These are phyloP conservation scores for Fusarium keratoplasticum DNA, from an alignment of 2,329 filamentous ascomycete genomes.

Conservation along the genomic window DNA sequence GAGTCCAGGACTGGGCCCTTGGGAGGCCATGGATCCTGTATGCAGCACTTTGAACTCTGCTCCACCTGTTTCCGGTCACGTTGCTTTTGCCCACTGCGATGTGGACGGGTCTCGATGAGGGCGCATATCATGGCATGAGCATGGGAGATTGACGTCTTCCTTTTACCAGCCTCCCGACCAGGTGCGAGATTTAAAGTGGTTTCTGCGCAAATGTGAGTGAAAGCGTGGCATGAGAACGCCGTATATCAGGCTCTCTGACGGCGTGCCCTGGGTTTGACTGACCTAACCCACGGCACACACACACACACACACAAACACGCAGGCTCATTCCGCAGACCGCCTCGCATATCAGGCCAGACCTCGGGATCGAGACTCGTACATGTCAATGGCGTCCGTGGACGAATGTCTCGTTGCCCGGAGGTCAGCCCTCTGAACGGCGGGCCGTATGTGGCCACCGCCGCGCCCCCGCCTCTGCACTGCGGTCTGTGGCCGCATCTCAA, in stretches of 20 bases:
- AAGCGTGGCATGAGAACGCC: not conserved
- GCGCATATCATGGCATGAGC: not conserved
- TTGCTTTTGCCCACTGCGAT: conserved; percentile 4
- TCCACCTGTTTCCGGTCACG: conserved; percentile 4
- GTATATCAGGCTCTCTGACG: conserved; percentile 15
- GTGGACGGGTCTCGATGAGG: not conserved
- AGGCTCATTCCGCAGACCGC: conserved; percentile 14
- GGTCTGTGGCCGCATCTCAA: conserved; percentile 38
- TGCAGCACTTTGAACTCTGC: not conserved
- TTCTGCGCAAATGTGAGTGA: not conserved
- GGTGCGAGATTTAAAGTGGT: not conserved
- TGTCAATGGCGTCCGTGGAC: conserved; percentile 20
- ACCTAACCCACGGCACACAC: conserved; percentile 18
- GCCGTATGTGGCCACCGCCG: conserved; percentile 29
- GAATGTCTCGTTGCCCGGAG: conserved; percentile 17
- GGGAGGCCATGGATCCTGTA: conserved; percentile 2
- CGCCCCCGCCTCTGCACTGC: conserved; percentile 5
- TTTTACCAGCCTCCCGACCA: not conserved
- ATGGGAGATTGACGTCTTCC: not conserved
- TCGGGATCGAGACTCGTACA: conserved; percentile 15
- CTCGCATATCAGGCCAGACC: conserved; percentile 17
- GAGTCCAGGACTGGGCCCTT: conserved; percentile 15
- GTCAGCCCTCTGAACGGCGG: conserved; percentile 19
- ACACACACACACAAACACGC: not conserved
- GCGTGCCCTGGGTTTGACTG: conserved; percentile 11